Evolutionary conservation across 306 rosid species (phyloP).

Genomic region (Pyrus communis): DNA sequence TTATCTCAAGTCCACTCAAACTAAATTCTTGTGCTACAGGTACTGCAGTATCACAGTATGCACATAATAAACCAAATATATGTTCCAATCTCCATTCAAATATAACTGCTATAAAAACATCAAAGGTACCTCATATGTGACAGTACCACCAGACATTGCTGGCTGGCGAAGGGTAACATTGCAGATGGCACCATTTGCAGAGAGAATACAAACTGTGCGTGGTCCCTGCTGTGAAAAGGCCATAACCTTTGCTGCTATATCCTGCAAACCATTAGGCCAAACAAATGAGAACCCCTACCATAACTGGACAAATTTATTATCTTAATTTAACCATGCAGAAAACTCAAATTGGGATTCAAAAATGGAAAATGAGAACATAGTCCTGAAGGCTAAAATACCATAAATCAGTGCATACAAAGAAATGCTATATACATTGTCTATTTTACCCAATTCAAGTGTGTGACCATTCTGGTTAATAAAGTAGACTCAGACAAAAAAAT

Average conservation of each 20-base stretch:
- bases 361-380: neutral
- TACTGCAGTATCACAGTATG: neutral
- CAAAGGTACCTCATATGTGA: slow-evolving; percentile 54
- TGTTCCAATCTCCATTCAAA: neutral
- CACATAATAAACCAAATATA: neutral
- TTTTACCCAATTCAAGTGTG: neutral
- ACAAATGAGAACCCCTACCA: slow-evolving; percentile 7
- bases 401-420: neutral
- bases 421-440: neutral
- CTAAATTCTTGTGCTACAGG: neutral
- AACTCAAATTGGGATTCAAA: neutral
- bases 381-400: neutral
- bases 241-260: slow-evolving; percentile 49
- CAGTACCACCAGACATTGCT: slow-evolving; percentile 33
- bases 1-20: neutral
- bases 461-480: neutral
- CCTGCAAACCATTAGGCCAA: slow-evolving; percentile 41
- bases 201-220: slow-evolving; percentile 52
- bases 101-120: neutral
- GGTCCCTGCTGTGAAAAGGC: slow-evolving; percentile 59
- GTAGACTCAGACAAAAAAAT: neutral
- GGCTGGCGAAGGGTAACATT: slow-evolving; percentile 56
- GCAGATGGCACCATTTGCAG: slow-evolving; percentile 63
- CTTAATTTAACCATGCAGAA: neutral
- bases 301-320: neutral